Evolutionary conservation across 164 flowering plant species (phyloP).

Genomic region (Vitis rupestris): DNA sequence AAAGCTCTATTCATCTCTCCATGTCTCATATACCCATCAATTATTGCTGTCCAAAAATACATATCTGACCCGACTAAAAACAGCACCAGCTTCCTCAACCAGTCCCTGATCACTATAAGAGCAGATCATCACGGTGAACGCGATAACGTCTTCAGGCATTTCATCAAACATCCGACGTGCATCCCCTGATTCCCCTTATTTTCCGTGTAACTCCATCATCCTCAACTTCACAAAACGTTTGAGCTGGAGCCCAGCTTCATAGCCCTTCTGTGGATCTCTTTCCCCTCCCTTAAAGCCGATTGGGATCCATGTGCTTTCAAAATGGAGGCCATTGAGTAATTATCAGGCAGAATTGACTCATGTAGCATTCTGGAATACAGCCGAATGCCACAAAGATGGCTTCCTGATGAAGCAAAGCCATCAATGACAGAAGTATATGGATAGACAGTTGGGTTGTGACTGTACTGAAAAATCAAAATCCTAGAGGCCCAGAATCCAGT

Average conservation of each 20-base stretch:
- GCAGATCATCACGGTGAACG: too few species aligned
- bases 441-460: slow-evolving; percentile 28
- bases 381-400: background rate
- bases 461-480: background rate
- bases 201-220: too few species aligned
- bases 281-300: slow-evolving; percentile 13
- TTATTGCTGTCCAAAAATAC: slow-evolving; percentile 50
- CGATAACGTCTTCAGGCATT: too few species aligned
- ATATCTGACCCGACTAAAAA: slow-evolving; percentile 23
- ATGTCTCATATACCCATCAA: slow-evolving; percentile 37
- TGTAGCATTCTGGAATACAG: slow-evolving; percentile 23
- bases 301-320: slow-evolving; percentile 27
- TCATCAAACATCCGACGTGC: too few species aligned
- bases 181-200: too few species aligned
- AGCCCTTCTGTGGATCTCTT: too few species aligned
- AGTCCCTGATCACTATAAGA: too few species aligned
- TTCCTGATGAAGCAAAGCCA: slow-evolving; percentile 23
- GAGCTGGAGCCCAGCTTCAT: too few species aligned
- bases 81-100: too few species aligned
- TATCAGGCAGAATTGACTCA: slow-evolving; percentile 18
- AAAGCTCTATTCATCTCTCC: slow-evolving; percentile 34
- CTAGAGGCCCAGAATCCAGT: too few species aligned
- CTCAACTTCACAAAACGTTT: too few species aligned
- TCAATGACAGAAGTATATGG: slow-evolving; percentile 39
- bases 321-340: slow-evolving; percentile 22